Evolutionary conservation across 805 yeast species (phyloP).

Genomic region (Pichia paraexigua): DNA sequence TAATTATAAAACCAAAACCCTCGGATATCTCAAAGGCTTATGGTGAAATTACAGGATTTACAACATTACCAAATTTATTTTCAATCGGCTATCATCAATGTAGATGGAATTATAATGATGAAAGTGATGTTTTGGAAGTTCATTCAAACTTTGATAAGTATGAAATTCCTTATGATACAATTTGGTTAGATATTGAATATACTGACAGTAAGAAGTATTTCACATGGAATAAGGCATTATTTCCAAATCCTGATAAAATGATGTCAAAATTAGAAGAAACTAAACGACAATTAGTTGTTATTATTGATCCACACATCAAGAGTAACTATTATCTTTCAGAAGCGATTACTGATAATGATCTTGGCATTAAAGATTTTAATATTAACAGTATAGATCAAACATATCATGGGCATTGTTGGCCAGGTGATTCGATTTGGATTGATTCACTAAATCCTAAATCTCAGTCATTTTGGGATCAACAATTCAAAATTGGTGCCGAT

Average conservation of each 20-base stretch:
- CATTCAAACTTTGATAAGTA: slow-evolving; percentile 60
- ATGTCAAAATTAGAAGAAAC: slow-evolving; percentile 54
- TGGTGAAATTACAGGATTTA: slow-evolving; percentile 63
- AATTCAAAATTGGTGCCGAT: slow-evolving; percentile 38
- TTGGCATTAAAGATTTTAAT: slow-evolving; percentile 43
- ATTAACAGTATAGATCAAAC: slow-evolving; percentile 33
- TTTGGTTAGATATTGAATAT: slow-evolving; percentile 95
- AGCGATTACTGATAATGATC: slow-evolving; percentile 36
- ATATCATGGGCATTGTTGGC: slow-evolving; percentile 93
- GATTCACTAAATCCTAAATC: slow-evolving; percentile 70
- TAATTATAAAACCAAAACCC: slow-evolving; percentile 53
- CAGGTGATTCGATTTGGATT: slow-evolving; percentile 92
- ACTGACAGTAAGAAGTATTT: slow-evolving; percentile 81
- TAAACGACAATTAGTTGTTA: slow-evolving; percentile 73
- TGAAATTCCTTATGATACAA: slow-evolving; percentile 78
- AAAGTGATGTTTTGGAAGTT: slow-evolving; percentile 73
- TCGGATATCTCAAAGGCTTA: slow-evolving; percentile 50
- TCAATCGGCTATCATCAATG: slow-evolving; percentile 92
- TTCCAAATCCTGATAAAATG: slow-evolving; percentile 72
- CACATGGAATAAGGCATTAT: slow-evolving; percentile 74
- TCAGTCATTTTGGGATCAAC: slow-evolving; percentile 47
- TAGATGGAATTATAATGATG: slow-evolving; percentile 94
- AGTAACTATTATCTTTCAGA: slow-evolving; percentile 60
- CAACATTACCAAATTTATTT: slow-evolving; percentile 66
- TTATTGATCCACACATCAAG: slow-evolving; percentile 90